phyloP scores from a whole-genome alignment of 495 filamentous ascomycete species.

The Aspergillus ellipticus region DNA sequence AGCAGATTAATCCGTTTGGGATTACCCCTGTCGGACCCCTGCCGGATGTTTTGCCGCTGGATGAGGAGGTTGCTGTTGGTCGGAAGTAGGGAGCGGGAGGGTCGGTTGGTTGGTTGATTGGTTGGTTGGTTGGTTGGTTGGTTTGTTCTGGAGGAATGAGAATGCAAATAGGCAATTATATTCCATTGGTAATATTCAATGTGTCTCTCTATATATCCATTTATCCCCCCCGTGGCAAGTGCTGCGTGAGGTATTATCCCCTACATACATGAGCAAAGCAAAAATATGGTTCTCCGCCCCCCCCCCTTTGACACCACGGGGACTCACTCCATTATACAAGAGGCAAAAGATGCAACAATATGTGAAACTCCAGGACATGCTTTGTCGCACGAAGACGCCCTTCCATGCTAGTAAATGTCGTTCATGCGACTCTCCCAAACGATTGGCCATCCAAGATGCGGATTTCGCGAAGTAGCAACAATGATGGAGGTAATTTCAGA shows the following conservation, averaged over 20 bases:
- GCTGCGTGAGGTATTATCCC: background rate
- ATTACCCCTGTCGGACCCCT: conserved; percentile 66
- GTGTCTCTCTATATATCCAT: background rate
- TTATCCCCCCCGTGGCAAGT: background rate
- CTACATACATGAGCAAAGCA: background rate
- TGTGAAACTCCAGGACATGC: conserved; percentile 22
- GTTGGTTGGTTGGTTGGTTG: too few relatives aligned
- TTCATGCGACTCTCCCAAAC: conserved; percentile 1
- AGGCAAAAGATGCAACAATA: conserved; percentile 8
- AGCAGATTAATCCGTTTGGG: conserved; percentile 60
- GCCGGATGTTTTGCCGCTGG: conserved; percentile 58
- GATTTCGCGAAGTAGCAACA: background rate
- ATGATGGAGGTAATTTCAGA: background rate
- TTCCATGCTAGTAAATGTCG: conserved; percentile 33
- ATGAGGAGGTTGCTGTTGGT: conserved; percentile 56
- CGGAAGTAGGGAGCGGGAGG: background rate
- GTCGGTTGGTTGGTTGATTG: too few relatives aligned
- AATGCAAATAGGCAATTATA: background rate
- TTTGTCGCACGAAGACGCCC: conserved; percentile 27
- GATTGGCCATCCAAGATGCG: background rate
- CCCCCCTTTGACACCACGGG: background rate
- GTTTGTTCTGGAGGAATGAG: background rate
- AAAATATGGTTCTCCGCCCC: background rate
- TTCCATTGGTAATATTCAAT: background rate
- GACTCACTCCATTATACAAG: conserved; percentile 16